Evolutionary conservation across 345 rosid species (phyloP).

Genomic region (Rhizophora mangle): DNA sequence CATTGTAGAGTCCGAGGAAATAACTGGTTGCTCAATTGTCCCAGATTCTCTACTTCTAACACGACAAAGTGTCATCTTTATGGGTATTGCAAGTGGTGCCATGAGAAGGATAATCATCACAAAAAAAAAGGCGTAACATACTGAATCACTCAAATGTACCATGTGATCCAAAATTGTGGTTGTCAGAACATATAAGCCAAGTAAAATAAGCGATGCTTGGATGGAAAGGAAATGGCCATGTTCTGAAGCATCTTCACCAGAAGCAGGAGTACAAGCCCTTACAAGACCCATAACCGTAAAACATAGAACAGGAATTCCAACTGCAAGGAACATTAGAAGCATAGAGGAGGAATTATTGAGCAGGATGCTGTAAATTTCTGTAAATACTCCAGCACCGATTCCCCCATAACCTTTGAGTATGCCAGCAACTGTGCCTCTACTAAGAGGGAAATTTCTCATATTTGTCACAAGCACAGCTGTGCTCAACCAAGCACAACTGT

Average conservation of each 20-base stretch:
- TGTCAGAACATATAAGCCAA: constrained; percentile 50
- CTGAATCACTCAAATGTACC: constrained; percentile 30
- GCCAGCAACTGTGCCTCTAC: constrained; percentile 62
- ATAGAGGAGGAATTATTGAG: constrained; percentile 53
- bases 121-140: constrained; percentile 33
- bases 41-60: constrained; percentile 22
- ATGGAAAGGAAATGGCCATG: constrained; percentile 48
- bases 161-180: constrained; percentile 43
- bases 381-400: constrained; percentile 63
- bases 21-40: constrained; percentile 17
- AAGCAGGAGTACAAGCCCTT: constrained; percentile 55
- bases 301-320: constrained; percentile 58
- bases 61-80: constrained; percentile 55
- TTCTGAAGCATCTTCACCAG: constrained; percentile 44
- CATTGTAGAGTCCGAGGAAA: constrained; percentile 17
- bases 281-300: constrained; percentile 53
- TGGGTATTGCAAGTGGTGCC: constrained; percentile 62
- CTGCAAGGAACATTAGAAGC: constrained; percentile 55
- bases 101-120: constrained; percentile 55
- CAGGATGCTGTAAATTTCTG: constrained; percentile 46
- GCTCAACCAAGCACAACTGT: constrained; percentile 62
- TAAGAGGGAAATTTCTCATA: constrained; percentile 71
- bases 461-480: constrained; percentile 64
- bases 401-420: constrained; percentile 69
- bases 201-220: constrained; percentile 44